A percentile compares a stretch with the other conserved stretches of the same genome.
phyloP scores from a whole-genome alignment of 225 moss, liverwort and hornwort genomes.

The Bryum argenteum region DNA sequence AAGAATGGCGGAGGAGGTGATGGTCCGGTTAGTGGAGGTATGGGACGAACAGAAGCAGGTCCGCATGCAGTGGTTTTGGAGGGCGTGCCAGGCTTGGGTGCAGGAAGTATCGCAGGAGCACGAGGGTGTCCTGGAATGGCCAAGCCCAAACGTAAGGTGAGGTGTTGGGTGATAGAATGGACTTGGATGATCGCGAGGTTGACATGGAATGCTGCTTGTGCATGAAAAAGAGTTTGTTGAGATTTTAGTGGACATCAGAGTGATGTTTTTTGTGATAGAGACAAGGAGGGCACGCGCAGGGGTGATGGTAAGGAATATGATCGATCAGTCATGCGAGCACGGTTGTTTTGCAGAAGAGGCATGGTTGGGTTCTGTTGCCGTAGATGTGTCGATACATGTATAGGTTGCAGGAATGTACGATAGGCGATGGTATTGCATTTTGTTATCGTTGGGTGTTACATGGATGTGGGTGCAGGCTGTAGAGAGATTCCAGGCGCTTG shows the following conservation, averaged over 20 bases:
- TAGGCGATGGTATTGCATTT: background rate
- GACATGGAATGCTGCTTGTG: too few species aligned
- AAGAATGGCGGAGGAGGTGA: background rate
- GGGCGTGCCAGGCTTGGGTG: background rate
- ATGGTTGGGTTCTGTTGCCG: background rate
- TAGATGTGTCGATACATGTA: too few species aligned
- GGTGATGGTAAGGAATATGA: background rate
- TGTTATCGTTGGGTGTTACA: background rate
- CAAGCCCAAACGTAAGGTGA: background rate
- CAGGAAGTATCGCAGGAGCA: background rate
- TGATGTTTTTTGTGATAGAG: too few species aligned
- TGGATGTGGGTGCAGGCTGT: constrained; percentile 25
- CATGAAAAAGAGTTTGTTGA: too few species aligned
- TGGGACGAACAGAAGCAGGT: background rate
- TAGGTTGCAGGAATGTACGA: background rate
- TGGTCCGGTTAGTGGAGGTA: background rate
- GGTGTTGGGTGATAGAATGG: background rate
- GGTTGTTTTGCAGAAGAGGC: background rate
- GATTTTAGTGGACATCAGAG: too few species aligned
- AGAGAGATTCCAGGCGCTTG: constrained; percentile 2
- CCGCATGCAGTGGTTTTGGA: background rate
- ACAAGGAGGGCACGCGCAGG: background rate
- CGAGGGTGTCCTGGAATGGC: background rate
- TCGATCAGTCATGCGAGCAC: background rate
- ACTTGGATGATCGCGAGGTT: background rate